A percentile compares a stretch with the other conserved stretches of the same genome.
Conservation (phyloP, 139 green algal species). For the Haematococcus lacustris region DNA sequence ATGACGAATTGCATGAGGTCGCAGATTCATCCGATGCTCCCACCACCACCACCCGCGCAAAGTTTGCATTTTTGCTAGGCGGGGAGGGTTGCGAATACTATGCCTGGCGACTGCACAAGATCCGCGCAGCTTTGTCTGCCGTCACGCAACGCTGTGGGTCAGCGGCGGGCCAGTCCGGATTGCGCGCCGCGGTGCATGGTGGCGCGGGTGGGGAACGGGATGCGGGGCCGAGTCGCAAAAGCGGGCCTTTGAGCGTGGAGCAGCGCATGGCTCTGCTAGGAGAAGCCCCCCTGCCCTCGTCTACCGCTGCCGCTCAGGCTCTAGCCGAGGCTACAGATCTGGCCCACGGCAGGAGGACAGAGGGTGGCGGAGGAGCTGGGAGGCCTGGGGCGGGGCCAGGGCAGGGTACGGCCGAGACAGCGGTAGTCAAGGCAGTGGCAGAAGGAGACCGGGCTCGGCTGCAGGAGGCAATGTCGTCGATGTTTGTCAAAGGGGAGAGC, state of each 20-base stretch:
- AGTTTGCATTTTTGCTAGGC: constrained; percentile 9
- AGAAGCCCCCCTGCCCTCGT: constrained; percentile 43
- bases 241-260: constrained; percentile 40
- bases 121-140: constrained; percentile 10
- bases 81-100: constrained; percentile 69
- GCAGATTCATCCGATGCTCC: no score
- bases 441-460: constrained; percentile 48
- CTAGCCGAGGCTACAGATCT: constrained; percentile 12
- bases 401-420: no score
- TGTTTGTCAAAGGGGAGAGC: constrained; percentile 45
- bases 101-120: constrained; percentile 45
- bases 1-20: neutral
- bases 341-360: no score
- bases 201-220: neutral
- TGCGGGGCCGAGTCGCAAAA: neutral
- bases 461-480: constrained; percentile 39
- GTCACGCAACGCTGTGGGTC: no score
- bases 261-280: constrained; percentile 57
- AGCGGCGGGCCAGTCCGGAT: no score
- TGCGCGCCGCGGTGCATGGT: neutral
- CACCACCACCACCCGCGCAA: neutral
- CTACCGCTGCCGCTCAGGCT: neutral
- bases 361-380: no score
- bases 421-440: no score
- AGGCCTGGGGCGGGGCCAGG: no score